phyloP scores from a whole-genome alignment of 306 rosid species.

The Carpinus fangiana region DNA sequence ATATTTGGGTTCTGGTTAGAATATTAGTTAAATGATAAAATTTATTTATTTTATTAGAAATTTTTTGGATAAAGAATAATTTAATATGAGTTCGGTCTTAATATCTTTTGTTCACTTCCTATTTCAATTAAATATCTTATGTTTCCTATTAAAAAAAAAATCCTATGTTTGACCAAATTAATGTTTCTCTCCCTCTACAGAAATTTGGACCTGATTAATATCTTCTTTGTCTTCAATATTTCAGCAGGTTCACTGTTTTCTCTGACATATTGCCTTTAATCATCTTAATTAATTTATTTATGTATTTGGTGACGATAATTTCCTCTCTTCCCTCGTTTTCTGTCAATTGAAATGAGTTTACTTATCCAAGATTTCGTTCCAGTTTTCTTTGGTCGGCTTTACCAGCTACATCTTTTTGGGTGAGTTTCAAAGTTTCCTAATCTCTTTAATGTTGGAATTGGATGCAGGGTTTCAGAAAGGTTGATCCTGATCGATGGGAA shows the following conservation, averaged over 20 bases:
- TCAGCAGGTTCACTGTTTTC: background rate
- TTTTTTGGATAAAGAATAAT: too few species aligned
- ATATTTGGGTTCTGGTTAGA: too few species aligned
- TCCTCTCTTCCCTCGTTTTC: background rate
- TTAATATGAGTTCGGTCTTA: too few species aligned
- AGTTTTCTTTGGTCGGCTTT: background rate
- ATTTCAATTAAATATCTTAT: too few species aligned
- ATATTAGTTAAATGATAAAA: too few species aligned
- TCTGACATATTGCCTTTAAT: background rate
- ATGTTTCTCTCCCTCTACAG: background rate
- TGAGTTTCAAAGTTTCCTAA: background rate
- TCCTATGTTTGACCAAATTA: too few species aligned
- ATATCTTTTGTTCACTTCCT: too few species aligned
- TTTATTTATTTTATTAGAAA: too few species aligned
- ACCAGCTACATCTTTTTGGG: background rate
- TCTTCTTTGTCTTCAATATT: background rate
- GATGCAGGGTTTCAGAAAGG: slow-evolving; percentile 83
- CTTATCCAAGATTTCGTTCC: background rate
- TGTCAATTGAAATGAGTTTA: background rate
- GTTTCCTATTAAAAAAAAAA: too few species aligned
- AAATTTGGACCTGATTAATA: background rate
- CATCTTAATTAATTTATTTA: background rate
- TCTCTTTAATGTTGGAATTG: slow-evolving; percentile 2
- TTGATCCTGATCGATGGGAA: slow-evolving; percentile 97
- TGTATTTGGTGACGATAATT: too few species aligned